Base-by-base conservation (phyloP, 2,329 filamentous ascomycete genomes). In the Pseudogymnoascus sp. region DNA sequence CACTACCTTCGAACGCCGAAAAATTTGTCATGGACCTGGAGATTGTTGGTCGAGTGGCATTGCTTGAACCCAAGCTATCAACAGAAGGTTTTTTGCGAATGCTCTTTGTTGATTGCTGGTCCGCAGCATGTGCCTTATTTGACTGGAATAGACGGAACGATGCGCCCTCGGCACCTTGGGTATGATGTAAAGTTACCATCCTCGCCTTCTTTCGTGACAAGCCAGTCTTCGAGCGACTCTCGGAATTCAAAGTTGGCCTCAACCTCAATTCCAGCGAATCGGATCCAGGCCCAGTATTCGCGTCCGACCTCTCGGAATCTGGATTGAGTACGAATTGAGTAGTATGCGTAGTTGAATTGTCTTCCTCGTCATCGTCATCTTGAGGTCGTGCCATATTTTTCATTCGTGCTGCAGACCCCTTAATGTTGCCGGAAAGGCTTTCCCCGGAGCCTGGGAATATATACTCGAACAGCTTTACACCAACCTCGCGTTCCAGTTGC, bases 401-500 rank as follows among this genome's bases (percentile, higher is more conserved):
- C 72, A 82, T 74, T 71, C 87, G 85, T 0, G 87, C 85, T 5
- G 86, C 86, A 61, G 85, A 84, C 37, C 81, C 81, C 63, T 82
- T 83, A 33, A 76, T 75, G 58, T 78, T 78, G 23, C 68, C 73
- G 3, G 65, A 49, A 41, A 68, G 66, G 11, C 67, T 69, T 26
- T 73, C 72, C 21, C 68, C 87, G 68, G 90, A 84, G 10, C 89
- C 91, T 0, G 94, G 95, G 78, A 99, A 99, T 68, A 99, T 91
- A 75, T 99, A 99, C 76, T 97, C 92, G 68, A 99, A 96, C 1
- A 99, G 80, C 68, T 89, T 91, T 77, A 95, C 93, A 49, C 92
- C 93, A 59, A 96, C 87, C 69, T 97, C 92, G 37, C 87, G 88
- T 75, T 99, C 94, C 37, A 99, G 80, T 73, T 99, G 94, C 21